phyloP scores from a whole-genome alignment of 192 early-diverging fungal species.

The Gigaspora rosea region DNA sequence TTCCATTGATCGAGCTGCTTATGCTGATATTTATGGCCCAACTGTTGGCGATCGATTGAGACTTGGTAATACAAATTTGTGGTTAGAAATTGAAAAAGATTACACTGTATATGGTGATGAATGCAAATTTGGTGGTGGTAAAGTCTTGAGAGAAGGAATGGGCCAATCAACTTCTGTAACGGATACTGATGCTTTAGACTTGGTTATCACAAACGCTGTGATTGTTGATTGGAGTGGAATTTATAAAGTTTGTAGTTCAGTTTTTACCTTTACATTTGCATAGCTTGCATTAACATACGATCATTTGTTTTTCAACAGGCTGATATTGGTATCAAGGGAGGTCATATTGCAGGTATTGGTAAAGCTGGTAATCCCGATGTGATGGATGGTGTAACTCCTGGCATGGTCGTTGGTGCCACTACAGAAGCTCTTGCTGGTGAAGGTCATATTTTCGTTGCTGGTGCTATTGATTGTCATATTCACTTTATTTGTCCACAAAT shows the following conservation, averaged over 20 bases:
- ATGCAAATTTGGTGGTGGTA: constrained; percentile 95
- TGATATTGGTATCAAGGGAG: constrained; percentile 91
- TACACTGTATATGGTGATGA: constrained; percentile 93
- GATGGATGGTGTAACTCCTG: constrained; percentile 90
- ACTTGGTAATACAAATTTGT: constrained; percentile 83
- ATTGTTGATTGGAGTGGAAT: constrained; percentile 94
- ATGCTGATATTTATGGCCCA: constrained; percentile 91
- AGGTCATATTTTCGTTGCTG: constrained; percentile 89
- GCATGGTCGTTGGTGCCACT: constrained; percentile 84
- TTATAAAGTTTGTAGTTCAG: constrained; percentile 68
- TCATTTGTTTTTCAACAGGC: constrained; percentile 53
- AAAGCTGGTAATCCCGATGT: constrained; percentile 98
- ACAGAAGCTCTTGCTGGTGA: constrained; percentile 95
- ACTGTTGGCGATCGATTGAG: constrained; percentile 89
- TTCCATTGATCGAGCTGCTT: constrained; percentile 75
- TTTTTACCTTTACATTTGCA: neutral
- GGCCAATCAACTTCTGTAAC: constrained; percentile 73
- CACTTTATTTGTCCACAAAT: constrained; percentile 96
- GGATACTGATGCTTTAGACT: constrained; percentile 78
- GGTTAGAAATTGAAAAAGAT: constrained; percentile 87
- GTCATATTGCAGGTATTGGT: constrained; percentile 88
- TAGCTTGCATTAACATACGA: no score
- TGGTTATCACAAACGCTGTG: constrained; percentile 94
- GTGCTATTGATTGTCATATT: constrained; percentile 91
- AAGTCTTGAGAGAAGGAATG: constrained; percentile 95